Base-by-base conservation (phyloP, 345 rosid genomes). In the Lepidium sativum region DNA sequence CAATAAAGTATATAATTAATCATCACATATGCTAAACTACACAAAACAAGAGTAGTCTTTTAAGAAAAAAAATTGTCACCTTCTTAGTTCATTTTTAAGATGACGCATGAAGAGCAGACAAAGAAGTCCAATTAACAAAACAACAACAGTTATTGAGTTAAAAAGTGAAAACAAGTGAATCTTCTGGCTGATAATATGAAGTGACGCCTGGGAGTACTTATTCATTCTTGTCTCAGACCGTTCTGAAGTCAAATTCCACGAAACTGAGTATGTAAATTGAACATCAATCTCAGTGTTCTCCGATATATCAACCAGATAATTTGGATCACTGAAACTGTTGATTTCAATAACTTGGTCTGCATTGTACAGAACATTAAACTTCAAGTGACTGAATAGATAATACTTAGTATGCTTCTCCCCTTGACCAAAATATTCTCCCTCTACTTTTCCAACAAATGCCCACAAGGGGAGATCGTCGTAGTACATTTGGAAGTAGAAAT, bases 361-460 rank as follows among this genome's bases (percentile, higher is more conserved):
- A 63, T 81, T 82, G 63, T 84, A 87, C 50, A 81, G 75, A 53
- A 76, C 89, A 75, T 80, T 80, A 70, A 92, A 92, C 33, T 71
- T 78, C 16, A 89, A 74, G 63, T 84, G 91, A 57, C 75, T 87
- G 72, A 89, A 92, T 41, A 92, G 53, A 76, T 80, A 84, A 60
- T 82, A 85, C 70, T 77, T 85, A 18, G 69, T 42, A 38, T 45
- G 31, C 67, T 69, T 70, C 61, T 69, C 68, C 25, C 49, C 60
- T 12, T 12, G 73, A 49, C 54, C 62, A 80, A 65, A 54, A 41
- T 79, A 77, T 35, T 68, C 78, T 3, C 68, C 80, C 67, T 89
- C 96, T 33, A 76, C 61, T 83, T 86, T 92, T 38, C 98, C 98
- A 67, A 89, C 31, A 76, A 82, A 92, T 40, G 95, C 98, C 98